Conservation (phyloP, 139 green algal genomes). For the Chlorella vulgaris region DNA sequence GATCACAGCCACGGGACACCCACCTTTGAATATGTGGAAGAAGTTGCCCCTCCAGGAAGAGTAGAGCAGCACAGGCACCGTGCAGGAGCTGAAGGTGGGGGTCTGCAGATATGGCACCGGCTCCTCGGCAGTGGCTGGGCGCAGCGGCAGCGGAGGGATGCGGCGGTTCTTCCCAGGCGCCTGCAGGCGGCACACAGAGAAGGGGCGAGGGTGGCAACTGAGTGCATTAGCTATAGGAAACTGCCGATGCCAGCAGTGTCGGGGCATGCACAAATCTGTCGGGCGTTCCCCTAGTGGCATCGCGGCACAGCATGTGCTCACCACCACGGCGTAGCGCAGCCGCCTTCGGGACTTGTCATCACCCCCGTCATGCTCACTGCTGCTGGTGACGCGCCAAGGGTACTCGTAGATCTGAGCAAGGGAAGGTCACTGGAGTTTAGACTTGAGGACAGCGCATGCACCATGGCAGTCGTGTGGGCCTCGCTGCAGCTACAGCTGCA, state of each 20-base stretch:
- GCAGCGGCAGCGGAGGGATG: conserved; percentile 11
- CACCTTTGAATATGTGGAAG: conserved; percentile 30
- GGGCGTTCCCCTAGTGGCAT: too few relatives aligned
- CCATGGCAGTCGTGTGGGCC: too few relatives aligned
- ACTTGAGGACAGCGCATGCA: background rate
- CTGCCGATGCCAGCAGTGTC: too few relatives aligned
- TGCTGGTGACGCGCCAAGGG: conserved; percentile 13
- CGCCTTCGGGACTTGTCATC: background rate
- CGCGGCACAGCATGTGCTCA: too few relatives aligned
- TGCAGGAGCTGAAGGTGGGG: conserved; percentile 2
- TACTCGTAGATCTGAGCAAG: conserved; percentile 22
- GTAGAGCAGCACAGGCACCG: conserved; percentile 9
- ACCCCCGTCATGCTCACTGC: background rate
- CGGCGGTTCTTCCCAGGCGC: background rate
- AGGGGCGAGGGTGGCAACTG: background rate
- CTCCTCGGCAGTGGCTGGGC: conserved; percentile 8
- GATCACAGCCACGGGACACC: too few relatives aligned
- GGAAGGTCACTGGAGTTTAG: background rate
- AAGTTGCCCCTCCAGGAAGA: conserved; percentile 22
- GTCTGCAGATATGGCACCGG: background rate
- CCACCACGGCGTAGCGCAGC: background rate
- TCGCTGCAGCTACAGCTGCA: too few relatives aligned
- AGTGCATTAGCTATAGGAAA: too few relatives aligned
- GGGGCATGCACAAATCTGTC: too few relatives aligned
- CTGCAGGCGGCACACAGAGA: background rate